Percentiles rank a stretch among this genome's conserved stretches.
These are phyloP conservation scores for Leishmania turanica DNA, from an alignment of 208 protist genomes.

Conservation along the genomic window DNA sequence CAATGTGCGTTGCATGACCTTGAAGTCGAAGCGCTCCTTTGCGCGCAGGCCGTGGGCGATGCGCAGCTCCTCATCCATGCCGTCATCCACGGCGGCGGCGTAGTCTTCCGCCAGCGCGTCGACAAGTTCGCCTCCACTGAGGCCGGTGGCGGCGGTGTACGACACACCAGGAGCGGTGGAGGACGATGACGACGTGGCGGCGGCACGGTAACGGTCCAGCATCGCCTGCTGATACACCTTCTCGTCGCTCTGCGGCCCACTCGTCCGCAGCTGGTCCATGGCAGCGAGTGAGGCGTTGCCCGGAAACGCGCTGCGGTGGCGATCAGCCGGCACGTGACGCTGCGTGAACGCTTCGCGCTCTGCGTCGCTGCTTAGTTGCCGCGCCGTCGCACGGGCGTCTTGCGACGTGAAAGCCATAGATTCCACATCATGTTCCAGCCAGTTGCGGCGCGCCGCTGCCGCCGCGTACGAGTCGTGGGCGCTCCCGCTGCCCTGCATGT, in stretches of 20 bases:
- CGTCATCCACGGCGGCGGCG: conserved; percentile 33
- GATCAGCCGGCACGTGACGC: conserved; percentile 31
- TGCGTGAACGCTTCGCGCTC: conserved; percentile 50
- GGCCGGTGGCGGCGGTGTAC: conserved; percentile 19
- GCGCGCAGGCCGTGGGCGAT: conserved; percentile 75
- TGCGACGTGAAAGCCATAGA: conserved; percentile 28
- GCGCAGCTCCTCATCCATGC: conserved; percentile 62
- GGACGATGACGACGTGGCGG: conserved; percentile 9
- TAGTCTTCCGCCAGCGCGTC: conserved; percentile 14
- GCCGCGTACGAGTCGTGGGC: conserved; percentile 37
- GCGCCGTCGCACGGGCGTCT: conserved; percentile 36
- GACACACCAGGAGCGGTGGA: conserved; percentile 20
- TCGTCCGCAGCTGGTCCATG: conserved; percentile 61
- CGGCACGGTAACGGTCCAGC: conserved; percentile 51
- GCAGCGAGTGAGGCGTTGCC: conserved; percentile 33
- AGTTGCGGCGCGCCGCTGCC: conserved; percentile 47
- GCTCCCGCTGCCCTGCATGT: conserved; percentile 28
- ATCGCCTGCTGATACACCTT: conserved; percentile 51
- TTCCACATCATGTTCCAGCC: conserved; percentile 66
- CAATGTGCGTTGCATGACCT: conserved; percentile 66
- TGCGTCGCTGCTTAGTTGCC: conserved; percentile 28
- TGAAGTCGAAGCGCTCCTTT: conserved; percentile 86
- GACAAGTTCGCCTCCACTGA: conserved; percentile 34
- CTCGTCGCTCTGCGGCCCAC: conserved; percentile 48
- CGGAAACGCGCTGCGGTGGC: conserved; percentile 32